A percentile compares a stretch with the other conserved stretches of the same genome.
Conservation (phyloP, 176 grass and related monocot species). For the Thinopyrum elongatum region DNA sequence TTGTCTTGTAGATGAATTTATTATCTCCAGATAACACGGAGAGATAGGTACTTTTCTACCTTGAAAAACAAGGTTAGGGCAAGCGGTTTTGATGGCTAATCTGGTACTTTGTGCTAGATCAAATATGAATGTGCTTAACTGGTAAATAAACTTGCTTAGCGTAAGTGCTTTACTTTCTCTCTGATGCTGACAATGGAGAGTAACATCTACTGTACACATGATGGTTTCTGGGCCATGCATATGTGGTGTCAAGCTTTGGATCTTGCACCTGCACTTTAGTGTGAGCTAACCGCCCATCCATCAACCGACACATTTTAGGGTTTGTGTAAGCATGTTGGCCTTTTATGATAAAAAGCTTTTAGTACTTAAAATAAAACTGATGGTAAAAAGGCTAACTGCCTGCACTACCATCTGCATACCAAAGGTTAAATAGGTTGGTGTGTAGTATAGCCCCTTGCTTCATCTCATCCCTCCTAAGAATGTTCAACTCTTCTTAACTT, state of each 20-base stretch:
- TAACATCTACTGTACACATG: neutral
- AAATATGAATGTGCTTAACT: neutral
- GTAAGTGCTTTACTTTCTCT: neutral
- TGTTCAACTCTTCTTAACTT: neutral
- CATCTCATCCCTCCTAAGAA: neutral
- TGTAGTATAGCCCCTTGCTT: too few species aligned
- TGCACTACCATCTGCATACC: neutral
- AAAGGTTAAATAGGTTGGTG: neutral
- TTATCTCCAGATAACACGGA: neutral
- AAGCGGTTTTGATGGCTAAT: conserved; percentile 1
- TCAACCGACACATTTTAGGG: neutral
- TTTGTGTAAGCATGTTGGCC: neutral
- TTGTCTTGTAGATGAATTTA: neutral
- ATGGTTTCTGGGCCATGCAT: conserved; percentile 13
- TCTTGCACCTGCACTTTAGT: neutral
- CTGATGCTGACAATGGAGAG: neutral
- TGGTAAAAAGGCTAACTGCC: neutral
- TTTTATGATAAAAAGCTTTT: neutral
- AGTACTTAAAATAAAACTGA: neutral
- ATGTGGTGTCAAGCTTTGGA: neutral
- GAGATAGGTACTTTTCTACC: neutral
- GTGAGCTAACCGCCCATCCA: conserved; percentile 28
- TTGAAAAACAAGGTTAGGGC: neutral
- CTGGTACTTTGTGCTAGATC: neutral
- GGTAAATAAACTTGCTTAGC: neutral